These are phyloP conservation scores for Lablab purpureus DNA, from an alignment of 306 rosid genomes.

Conservation along the genomic window DNA sequence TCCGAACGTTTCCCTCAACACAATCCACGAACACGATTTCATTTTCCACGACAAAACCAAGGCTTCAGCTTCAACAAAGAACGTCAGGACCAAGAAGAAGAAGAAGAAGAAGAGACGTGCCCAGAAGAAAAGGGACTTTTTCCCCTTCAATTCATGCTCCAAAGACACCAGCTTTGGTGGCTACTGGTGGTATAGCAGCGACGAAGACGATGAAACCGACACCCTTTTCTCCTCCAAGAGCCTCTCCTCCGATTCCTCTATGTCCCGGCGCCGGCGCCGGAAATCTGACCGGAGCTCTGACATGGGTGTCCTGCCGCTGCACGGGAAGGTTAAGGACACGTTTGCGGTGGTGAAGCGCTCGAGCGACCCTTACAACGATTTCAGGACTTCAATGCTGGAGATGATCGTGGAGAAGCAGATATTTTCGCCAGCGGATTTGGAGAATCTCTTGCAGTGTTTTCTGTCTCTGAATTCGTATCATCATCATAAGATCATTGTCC, in stretches of 20 bases:
- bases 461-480: slow-evolving; percentile 73
- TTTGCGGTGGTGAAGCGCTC: slow-evolving; percentile 97
- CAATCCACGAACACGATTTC: slow-evolving; percentile 46
- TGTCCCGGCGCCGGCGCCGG: slow-evolving; percentile 54
- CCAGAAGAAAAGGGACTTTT: slow-evolving; percentile 54
- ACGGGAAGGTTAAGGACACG: slow-evolving; percentile 83
- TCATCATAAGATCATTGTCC: slow-evolving; percentile 80
- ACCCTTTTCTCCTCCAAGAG: slow-evolving; percentile 82
- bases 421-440: slow-evolving; percentile 72
- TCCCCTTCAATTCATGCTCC: slow-evolving; percentile 59
- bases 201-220: slow-evolving; percentile 78
- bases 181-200: slow-evolving; percentile 82
- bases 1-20: slow-evolving; percentile 54
- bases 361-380: slow-evolving; percentile 89
- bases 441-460: slow-evolving; percentile 90
- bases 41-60: slow-evolving; percentile 30
- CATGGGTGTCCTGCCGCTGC: slow-evolving; percentile 62
- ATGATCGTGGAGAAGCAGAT: slow-evolving; percentile 97
- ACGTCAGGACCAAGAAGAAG: slow-evolving; percentile 35
- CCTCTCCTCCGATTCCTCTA: slow-evolving; percentile 80
- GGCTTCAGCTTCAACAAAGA: slow-evolving; percentile 25
- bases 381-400: slow-evolving; percentile 91
- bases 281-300: slow-evolving; percentile 54
- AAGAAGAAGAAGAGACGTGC: slow-evolving; percentile 52
- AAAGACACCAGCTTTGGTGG: slow-evolving; percentile 62